Conservation (phyloP, 441 rosid genomes). For the Croton laevigatus region DNA sequence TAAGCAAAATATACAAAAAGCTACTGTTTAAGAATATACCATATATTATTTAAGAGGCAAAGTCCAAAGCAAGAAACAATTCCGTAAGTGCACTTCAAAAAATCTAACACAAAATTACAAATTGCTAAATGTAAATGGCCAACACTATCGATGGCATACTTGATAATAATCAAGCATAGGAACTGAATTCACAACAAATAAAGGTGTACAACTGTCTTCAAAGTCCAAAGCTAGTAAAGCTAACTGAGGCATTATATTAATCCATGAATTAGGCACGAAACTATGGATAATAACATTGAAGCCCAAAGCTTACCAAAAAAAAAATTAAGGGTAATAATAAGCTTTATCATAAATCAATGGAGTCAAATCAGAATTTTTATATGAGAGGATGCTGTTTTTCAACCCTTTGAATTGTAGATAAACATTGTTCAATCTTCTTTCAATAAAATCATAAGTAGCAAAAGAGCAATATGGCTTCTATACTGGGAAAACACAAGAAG, state of each 20-base stretch:
- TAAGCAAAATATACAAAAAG: not conserved
- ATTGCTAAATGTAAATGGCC: not conserved
- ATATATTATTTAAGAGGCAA: not conserved
- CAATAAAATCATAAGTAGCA: not conserved
- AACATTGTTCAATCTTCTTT: not conserved
- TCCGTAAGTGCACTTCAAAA: not conserved
- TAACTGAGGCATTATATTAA: not conserved
- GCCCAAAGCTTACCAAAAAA: not conserved
- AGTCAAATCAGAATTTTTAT: not conserved
- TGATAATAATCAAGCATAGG: not conserved
- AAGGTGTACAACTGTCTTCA: not conserved
- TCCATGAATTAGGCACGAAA: not conserved
- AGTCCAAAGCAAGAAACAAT: not conserved
- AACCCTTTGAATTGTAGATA: not conserved
- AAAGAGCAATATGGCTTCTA: not conserved
- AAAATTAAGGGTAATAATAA: not conserved
- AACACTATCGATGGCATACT: not conserved
- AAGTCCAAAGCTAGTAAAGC: not conserved
- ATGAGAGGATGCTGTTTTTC: not conserved
- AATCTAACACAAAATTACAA: not conserved
- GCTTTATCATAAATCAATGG: not conserved
- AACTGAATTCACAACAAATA: not conserved
- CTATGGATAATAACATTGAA: not conserved
- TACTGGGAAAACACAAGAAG: not conserved
- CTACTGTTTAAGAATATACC: not conserved